Evolutionary conservation across 108 stramenopile genomes (phyloP).

Genomic region (Pseudonitzschia multiseries): DNA sequence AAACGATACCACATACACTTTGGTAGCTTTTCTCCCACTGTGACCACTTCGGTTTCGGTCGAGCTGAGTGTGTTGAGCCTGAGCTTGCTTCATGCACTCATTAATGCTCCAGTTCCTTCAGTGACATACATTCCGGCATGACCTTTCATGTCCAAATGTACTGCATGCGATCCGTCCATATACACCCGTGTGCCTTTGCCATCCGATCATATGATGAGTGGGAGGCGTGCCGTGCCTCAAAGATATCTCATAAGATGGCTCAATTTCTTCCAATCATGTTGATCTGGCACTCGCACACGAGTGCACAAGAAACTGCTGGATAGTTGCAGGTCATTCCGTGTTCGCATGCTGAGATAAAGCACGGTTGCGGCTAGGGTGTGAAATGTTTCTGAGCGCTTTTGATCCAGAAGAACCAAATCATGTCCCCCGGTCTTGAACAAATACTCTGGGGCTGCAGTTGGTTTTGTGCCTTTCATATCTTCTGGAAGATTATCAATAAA

Average conservation of each 20-base stretch:
- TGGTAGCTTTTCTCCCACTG: slow-evolving; percentile 43
- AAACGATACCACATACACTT: slow-evolving; percentile 44
- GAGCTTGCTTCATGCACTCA: slow-evolving; percentile 30
- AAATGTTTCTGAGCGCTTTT: slow-evolving; percentile 15
- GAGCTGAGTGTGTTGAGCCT: slow-evolving; percentile 45
- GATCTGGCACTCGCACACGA: slow-evolving; percentile 31
- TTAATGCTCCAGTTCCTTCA: slow-evolving; percentile 39
- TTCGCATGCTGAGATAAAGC: slow-evolving; percentile 36
- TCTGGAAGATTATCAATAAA: slow-evolving; percentile 32
- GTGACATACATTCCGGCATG: slow-evolving; percentile 51
- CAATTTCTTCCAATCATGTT: slow-evolving; percentile 47
- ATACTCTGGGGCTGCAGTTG: slow-evolving; percentile 30
- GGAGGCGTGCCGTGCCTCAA: slow-evolving; percentile 10
- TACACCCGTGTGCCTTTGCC: slow-evolving; percentile 25
- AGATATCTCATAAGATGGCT: slow-evolving; percentile 38
- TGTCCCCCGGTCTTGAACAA: slow-evolving; percentile 28
- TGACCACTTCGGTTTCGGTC: slow-evolving; percentile 52
- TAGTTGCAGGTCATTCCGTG: slow-evolving; percentile 36
- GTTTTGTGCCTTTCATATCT: slow-evolving; percentile 9
- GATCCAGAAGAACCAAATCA: not conserved
- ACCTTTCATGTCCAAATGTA: slow-evolving; percentile 47
- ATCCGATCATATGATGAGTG: slow-evolving; percentile 19
- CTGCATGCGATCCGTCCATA: slow-evolving; percentile 54
- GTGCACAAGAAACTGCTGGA: slow-evolving; percentile 40
- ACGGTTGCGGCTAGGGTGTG: slow-evolving; percentile 42